Conservation (phyloP, 2,329 filamentous ascomycete species). For the Alternaria ethzedia region DNA sequence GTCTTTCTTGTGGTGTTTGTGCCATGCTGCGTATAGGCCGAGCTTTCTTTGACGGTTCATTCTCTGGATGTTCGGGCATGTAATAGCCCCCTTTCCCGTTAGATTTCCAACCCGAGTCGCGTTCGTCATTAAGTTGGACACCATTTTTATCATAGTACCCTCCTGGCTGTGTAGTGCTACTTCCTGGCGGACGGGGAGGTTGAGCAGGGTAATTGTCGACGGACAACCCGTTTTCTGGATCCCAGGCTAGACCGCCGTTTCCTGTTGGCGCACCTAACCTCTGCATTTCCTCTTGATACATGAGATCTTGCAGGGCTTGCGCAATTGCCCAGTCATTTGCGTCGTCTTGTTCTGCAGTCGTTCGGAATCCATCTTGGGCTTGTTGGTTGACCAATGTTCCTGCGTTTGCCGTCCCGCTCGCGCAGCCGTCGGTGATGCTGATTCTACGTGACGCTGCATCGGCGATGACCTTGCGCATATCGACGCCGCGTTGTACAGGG, state of each 20-base stretch:
- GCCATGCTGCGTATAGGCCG: constrained; percentile 14
- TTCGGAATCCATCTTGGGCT: constrained; percentile 74
- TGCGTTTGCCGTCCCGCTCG: constrained; percentile 70
- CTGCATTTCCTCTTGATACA: constrained; percentile 74
- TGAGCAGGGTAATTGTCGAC: constrained; percentile 49
- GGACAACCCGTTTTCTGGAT: constrained; percentile 43
- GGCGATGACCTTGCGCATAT: constrained; percentile 75
- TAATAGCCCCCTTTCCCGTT: not conserved
- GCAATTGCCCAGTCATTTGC: constrained; percentile 88
- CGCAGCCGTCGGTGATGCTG: constrained; percentile 75
- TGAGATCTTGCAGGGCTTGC: constrained; percentile 82
- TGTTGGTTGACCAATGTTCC: constrained; percentile 72
- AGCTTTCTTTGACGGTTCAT: constrained; percentile 8
- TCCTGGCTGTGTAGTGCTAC: not conserved
- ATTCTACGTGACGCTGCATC: constrained; percentile 71
- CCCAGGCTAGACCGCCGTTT: constrained; percentile 45
- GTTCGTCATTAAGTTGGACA: not conserved
- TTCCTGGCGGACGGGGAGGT: not conserved
- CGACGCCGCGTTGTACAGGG: constrained; percentile 62
- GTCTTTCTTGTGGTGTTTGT: constrained; percentile 33
- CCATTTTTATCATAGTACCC: not conserved
- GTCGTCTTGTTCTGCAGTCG: constrained; percentile 84
- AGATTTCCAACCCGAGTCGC: not conserved
- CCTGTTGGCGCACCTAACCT: constrained; percentile 49
- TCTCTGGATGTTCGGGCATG: not conserved